Conservation (phyloP, 352 stramenopile species). For the Phytopythium oedochilum region DNA sequence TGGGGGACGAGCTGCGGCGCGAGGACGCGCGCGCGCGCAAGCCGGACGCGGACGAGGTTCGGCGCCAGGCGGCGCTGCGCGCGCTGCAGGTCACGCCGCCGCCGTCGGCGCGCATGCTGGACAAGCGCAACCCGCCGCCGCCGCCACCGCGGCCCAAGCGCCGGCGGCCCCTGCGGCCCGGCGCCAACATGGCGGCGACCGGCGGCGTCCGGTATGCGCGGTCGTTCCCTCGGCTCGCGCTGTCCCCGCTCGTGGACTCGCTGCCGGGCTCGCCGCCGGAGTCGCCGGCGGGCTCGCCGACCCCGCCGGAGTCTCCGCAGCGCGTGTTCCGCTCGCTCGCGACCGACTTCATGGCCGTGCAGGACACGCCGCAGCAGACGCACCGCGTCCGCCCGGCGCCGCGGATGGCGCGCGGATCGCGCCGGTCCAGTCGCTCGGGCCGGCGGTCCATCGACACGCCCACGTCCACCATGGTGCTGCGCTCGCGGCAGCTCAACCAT, state of each 20-base stretch:
- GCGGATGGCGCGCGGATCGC: slow-evolving; percentile 36
- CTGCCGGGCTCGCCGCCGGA: slow-evolving; percentile 20
- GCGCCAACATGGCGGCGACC: background rate
- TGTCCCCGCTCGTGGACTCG: slow-evolving; percentile 30
- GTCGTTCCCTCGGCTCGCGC: slow-evolving; percentile 25
- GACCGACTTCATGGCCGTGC: slow-evolving; percentile 58
- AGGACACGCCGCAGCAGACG: slow-evolving; percentile 45
- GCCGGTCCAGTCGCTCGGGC: slow-evolving; percentile 28
- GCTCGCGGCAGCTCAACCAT: slow-evolving; percentile 47
- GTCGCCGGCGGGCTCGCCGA: slow-evolving; percentile 18
- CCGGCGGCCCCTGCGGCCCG: slow-evolving; percentile 11
- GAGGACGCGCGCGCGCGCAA: slow-evolving; percentile 15
- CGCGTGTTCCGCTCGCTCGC: slow-evolving; percentile 61
- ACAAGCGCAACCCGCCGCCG: slow-evolving; percentile 59
- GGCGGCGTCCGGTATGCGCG: slow-evolving; percentile 22
- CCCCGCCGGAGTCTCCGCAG: slow-evolving; percentile 15
- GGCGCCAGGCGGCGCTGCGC: slow-evolving; percentile 17
- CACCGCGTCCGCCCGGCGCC: slow-evolving; percentile 39
- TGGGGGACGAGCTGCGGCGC: slow-evolving; percentile 12
- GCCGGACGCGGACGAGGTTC: slow-evolving; percentile 13
- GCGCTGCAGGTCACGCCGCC: slow-evolving; percentile 56
- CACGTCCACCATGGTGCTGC: slow-evolving; percentile 55
- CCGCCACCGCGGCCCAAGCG: slow-evolving; percentile 33
- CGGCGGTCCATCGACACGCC: slow-evolving; percentile 39
- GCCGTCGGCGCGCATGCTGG: slow-evolving; percentile 59